These are phyloP conservation scores for Scheffersomyces illinoinensis DNA, from an alignment of 1,139 yeast genomes.

Conservation along the genomic window DNA sequence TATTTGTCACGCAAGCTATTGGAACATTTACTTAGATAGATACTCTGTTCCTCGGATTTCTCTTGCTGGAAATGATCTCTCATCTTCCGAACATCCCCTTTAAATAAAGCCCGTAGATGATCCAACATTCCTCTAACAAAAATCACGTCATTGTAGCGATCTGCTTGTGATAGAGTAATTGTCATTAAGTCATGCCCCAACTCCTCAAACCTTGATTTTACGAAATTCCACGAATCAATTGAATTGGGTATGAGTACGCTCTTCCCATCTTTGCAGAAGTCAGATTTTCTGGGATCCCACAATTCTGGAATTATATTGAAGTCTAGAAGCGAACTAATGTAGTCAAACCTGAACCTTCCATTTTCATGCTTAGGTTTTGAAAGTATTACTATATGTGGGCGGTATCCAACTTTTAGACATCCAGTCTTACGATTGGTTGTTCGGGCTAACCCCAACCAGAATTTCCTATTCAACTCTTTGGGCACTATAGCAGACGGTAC, in stretches of 20 bases:
- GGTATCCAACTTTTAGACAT: constrained; percentile 13
- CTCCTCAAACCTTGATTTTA: neutral
- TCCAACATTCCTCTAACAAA: constrained; percentile 17
- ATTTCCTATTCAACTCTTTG: neutral
- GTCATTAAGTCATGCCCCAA: constrained; percentile 17
- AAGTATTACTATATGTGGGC: constrained; percentile 20
- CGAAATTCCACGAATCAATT: constrained; percentile 16
- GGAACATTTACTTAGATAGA: neutral
- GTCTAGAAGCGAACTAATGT: constrained; percentile 19
- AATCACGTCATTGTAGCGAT: constrained; percentile 16
- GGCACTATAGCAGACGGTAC: neutral
- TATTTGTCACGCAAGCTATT: neutral
- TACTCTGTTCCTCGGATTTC: neutral
- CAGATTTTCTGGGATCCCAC: constrained; percentile 11
- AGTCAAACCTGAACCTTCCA: constrained; percentile 13
- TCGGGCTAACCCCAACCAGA: constrained; percentile 3
- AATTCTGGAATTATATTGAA: constrained; percentile 19
- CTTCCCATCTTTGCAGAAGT: constrained; percentile 19
- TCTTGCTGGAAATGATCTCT: neutral
- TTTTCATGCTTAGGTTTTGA: constrained; percentile 10
- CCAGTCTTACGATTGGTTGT: neutral
- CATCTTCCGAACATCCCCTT: neutral
- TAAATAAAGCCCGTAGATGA: constrained; percentile 14
- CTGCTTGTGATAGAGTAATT: constrained; percentile 21
- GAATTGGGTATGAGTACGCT: constrained; percentile 22